Percentiles rank a stretch among this genome's conserved stretches.
phyloP scores from a whole-genome alignment of 345 rosid genomes.

The Anacardium occidentale region DNA sequence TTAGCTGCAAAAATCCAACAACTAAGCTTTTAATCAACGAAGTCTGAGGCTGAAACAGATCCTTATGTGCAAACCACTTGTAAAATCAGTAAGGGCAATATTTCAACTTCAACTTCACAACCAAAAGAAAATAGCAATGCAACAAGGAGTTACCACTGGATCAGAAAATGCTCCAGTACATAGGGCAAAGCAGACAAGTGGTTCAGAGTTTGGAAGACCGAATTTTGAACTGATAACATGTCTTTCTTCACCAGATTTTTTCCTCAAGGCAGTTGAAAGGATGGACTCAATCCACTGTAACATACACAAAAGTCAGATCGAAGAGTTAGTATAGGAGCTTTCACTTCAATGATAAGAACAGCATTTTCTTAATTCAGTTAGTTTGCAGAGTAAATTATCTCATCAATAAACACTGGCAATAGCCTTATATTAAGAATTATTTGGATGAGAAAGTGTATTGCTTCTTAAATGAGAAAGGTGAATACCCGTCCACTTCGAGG shows the following conservation, averaged over 20 bases:
- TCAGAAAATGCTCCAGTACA: constrained; percentile 84
- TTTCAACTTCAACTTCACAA: not conserved
- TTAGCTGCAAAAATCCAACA: constrained; percentile 46
- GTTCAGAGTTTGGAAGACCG: constrained; percentile 52
- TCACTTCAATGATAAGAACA: not conserved
- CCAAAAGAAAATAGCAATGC: not conserved
- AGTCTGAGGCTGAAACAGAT: not conserved
- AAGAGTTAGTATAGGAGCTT: constrained; percentile 4
- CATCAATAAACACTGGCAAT: not conserved
- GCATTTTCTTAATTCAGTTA: constrained; percentile 4
- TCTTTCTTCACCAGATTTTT: constrained; percentile 68
- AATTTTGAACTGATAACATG: constrained; percentile 53
- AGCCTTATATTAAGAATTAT: not conserved
- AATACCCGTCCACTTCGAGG: constrained; percentile 76
- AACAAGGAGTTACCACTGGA: constrained; percentile 61
- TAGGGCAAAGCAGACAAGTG: constrained; percentile 77
- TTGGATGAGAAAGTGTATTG: not conserved
- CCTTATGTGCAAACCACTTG: not conserved
- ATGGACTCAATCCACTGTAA: constrained; percentile 88
- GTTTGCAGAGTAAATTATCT: too few species aligned
- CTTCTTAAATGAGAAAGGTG: constrained; percentile 12
- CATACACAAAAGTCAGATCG: constrained; percentile 16
- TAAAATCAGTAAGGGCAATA: not conserved
- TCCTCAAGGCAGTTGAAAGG: constrained; percentile 70
- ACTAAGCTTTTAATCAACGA: not conserved